phyloP scores from a whole-genome alignment of 805 yeast species.

The Ogataea siamensis region DNA sequence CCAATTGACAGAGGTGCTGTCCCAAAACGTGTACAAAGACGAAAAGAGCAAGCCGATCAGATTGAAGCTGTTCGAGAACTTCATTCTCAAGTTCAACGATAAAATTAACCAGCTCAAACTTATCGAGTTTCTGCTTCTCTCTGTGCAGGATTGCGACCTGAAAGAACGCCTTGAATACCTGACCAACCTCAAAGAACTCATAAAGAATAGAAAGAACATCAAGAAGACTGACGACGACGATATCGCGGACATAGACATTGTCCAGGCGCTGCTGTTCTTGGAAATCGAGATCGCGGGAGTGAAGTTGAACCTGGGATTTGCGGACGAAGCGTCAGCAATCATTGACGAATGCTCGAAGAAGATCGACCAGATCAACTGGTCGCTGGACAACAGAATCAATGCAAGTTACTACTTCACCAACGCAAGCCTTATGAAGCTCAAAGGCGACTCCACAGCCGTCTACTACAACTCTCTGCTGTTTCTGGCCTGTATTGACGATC shows the following conservation, averaged over 20 bases:
- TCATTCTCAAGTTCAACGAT: slow-evolving; percentile 62
- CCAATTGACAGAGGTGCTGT: slow-evolving; percentile 74
- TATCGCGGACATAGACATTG: slow-evolving; percentile 31
- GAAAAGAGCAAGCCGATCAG: slow-evolving; percentile 55
- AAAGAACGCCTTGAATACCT: slow-evolving; percentile 54
- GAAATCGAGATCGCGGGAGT: slow-evolving; percentile 74
- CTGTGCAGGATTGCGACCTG: slow-evolving; percentile 42
- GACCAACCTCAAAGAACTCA: slow-evolving; percentile 40
- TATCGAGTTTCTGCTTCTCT: slow-evolving; percentile 65
- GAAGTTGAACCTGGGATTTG: slow-evolving; percentile 50
- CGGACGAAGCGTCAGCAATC: slow-evolving; percentile 61
- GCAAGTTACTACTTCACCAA: slow-evolving; percentile 82
- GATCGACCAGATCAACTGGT: slow-evolving; percentile 52
- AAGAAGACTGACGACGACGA: slow-evolving; percentile 32
- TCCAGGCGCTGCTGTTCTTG: slow-evolving; percentile 56
- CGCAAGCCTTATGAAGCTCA: slow-evolving; percentile 70
- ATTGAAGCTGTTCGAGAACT: slow-evolving; percentile 64
- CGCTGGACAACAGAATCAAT: slow-evolving; percentile 62
- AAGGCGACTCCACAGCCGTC: slow-evolving; percentile 75
- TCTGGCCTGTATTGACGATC: slow-evolving; percentile 65
- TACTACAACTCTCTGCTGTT: slow-evolving; percentile 80
- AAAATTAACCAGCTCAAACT: slow-evolving; percentile 77
- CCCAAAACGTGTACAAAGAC: slow-evolving; percentile 55
- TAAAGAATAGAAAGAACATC: slow-evolving; percentile 39
- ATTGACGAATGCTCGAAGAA: slow-evolving; percentile 59